Conservation (phyloP, 73 alveolate species). For the Blepharisma stoltei region DNA sequence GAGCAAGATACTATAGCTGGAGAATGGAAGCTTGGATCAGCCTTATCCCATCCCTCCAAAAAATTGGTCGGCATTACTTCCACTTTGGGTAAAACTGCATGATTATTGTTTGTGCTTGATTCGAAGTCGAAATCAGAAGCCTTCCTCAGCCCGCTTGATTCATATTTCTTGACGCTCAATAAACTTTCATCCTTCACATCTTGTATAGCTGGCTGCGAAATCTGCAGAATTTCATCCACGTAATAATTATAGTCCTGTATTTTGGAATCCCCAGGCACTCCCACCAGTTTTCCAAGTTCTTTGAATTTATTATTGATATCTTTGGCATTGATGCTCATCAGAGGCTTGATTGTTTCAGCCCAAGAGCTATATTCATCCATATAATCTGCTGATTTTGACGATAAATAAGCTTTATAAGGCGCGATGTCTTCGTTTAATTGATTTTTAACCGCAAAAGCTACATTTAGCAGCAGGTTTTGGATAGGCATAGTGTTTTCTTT, state of each 20-base stretch:
- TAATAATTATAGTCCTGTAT: slow-evolving; percentile 25
- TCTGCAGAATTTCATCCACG: slow-evolving; percentile 19
- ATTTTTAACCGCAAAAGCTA: slow-evolving; percentile 17
- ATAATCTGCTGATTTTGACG: not conserved
- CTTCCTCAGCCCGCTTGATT: no score
- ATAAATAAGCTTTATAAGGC: not conserved
- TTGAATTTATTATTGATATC: slow-evolving; percentile 9
- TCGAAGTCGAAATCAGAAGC: no score
- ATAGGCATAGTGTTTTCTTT: not conserved
- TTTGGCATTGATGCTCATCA: slow-evolving; percentile 13
- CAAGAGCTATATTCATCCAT: not conserved
- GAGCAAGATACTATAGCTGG: no score
- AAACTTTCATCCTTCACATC: no score
- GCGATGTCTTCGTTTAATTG: not conserved
- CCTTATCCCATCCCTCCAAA: no score
- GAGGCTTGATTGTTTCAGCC: not conserved
- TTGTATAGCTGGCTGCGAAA: not conserved
- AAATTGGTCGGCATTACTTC: no score
- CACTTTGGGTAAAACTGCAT: no score
- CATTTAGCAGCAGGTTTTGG: not conserved
- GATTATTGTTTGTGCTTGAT: no score
- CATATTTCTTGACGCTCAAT: no score
- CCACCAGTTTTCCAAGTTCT: slow-evolving; percentile 1
- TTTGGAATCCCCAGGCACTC: slow-evolving; percentile 3
- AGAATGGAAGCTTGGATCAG: no score